Evolutionary conservation across 148 eudicot genomes (phyloP).

Genomic region (Diospyros kaki): DNA sequence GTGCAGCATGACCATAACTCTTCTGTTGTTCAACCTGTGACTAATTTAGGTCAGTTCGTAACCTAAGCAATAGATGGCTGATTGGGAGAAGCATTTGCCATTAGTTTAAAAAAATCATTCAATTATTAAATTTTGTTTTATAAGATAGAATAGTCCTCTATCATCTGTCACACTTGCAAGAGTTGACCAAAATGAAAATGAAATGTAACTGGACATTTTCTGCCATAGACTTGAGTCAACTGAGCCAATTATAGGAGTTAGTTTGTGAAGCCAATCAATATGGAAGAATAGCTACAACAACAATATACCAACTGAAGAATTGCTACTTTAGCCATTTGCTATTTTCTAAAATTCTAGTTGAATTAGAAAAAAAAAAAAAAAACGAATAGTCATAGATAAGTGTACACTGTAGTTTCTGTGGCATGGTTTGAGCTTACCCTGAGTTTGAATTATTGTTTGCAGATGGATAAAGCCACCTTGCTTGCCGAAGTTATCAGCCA

Average conservation of each 20-base stretch:
- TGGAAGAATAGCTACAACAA: background rate
- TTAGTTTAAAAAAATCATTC: background rate
- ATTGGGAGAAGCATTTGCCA: conserved; percentile 1
- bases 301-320: background rate
- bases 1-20: background rate
- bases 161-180: background rate
- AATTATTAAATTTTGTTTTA: too few relatives aligned
- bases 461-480: conserved; percentile 90
- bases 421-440: conserved; percentile 7
- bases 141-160: too few relatives aligned
- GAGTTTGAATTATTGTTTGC: conserved; percentile 3
- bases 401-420: background rate
- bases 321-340: background rate
- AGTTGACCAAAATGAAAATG: background rate
- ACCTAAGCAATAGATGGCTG: background rate
- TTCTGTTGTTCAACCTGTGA: background rate
- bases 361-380: too few relatives aligned
- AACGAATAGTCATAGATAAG: too few relatives aligned
- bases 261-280: background rate
- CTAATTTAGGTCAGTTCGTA: background rate
- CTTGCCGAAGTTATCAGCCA: conserved; percentile 66
- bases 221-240: background rate
- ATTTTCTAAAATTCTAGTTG: too few relatives aligned
- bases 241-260: background rate
- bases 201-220: background rate